A percentile compares a stretch with the other conserved stretches of the same genome.
Evolutionary conservation across 257 asterid species (phyloP).

Genomic region (Petrea volubilis): DNA sequence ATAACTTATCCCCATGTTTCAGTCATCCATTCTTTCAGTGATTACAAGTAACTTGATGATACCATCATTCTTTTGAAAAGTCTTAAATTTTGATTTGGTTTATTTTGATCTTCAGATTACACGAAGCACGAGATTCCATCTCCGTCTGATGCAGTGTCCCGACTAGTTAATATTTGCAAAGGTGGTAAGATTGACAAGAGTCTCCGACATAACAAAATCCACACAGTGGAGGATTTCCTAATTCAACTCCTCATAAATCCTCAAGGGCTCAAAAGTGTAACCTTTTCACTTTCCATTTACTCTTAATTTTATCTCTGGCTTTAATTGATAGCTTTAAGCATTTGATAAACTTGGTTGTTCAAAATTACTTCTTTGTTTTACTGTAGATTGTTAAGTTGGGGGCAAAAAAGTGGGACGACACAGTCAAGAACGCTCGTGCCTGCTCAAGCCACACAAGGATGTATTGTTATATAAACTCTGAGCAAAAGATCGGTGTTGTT

Average conservation of each 20-base stretch:
- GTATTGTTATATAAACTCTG: constrained; percentile 28
- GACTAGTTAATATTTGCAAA: constrained; percentile 34
- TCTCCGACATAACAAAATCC: constrained; percentile 26
- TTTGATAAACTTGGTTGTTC: neutral
- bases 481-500: constrained; percentile 31
- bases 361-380: neutral
- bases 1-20: no score
- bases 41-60: no score
- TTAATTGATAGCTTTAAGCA: neutral
- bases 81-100: no score
- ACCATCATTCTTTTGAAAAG: no score
- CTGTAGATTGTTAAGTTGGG: constrained; percentile 38
- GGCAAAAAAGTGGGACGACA: constrained; percentile 37
- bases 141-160: constrained; percentile 47
- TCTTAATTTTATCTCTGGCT: neutral
- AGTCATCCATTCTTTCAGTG: no score
- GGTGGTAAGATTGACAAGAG: constrained; percentile 31
- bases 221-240: constrained; percentile 55
- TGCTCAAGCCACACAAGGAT: constrained; percentile 29
- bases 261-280: constrained; percentile 49
- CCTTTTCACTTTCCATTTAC: neutral
- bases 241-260: constrained; percentile 39
- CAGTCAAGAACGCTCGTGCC: constrained; percentile 52
- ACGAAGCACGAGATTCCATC: constrained; percentile 44
- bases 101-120: constrained; percentile 39